phyloP scores from a whole-genome alignment of 108 stramenopile genomes.

The Hondaea fermentalgiana region DNA sequence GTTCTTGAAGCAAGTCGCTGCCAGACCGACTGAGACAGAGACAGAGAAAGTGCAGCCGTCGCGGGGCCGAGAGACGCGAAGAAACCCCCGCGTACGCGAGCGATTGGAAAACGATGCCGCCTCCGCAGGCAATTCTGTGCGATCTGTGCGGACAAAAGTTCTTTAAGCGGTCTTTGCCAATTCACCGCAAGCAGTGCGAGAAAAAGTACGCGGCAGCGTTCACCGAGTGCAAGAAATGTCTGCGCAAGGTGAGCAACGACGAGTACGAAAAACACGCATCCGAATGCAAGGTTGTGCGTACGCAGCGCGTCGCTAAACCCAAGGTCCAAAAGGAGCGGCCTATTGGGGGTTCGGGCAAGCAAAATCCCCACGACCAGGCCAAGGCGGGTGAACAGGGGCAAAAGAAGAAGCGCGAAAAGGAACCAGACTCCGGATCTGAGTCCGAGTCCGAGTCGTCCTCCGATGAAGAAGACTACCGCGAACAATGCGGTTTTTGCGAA shows the following conservation, averaged over 20 bases:
- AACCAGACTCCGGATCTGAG: background rate
- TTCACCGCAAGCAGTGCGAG: slow-evolving; percentile 23
- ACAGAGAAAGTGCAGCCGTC: too few species aligned
- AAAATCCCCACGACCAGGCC: too few species aligned
- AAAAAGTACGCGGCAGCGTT: background rate
- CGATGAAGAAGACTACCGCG: slow-evolving; percentile 18
- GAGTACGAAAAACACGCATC: background rate
- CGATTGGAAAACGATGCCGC: background rate
- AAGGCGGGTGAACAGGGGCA: background rate
- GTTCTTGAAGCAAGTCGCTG: too few species aligned
- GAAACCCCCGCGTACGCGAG: too few species aligned
- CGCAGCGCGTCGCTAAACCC: background rate
- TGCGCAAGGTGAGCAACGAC: background rate
- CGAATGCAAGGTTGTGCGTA: slow-evolving; percentile 21
- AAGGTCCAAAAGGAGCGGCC: background rate
- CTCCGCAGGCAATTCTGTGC: slow-evolving; percentile 12
- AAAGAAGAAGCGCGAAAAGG: background rate
- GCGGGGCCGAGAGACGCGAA: too few species aligned
- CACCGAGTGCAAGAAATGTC: background rate
- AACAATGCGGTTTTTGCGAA: background rate
- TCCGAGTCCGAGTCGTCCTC: slow-evolving; percentile 6
- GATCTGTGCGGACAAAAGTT: slow-evolving; percentile 22
- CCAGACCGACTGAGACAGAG: too few species aligned
- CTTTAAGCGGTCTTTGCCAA: slow-evolving; percentile 12
- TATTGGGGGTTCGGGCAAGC: too few species aligned